Conservation (phyloP, 2,329 filamentous ascomycete species). For the Curvularia sp. region DNA sequence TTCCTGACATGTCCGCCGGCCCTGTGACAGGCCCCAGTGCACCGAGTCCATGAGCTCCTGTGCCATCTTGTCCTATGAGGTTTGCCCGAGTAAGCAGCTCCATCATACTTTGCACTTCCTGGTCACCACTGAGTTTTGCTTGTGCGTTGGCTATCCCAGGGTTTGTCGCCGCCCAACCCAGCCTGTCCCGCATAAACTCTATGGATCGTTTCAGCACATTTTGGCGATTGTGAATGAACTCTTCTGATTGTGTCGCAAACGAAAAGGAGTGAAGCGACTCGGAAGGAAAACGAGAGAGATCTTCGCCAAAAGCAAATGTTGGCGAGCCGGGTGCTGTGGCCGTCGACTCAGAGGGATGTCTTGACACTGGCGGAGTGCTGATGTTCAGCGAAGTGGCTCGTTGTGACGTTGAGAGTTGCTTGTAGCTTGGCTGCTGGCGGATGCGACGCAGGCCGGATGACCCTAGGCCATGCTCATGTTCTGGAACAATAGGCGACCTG, state of each 20-base stretch:
- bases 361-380: slow-evolving; percentile 62
- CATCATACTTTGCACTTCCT: slow-evolving; percentile 88
- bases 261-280: slow-evolving; percentile 98
- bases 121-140: slow-evolving; percentile 79
- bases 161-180: slow-evolving; percentile 79
- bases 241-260: slow-evolving; percentile 93
- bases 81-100: slow-evolving; percentile 85
- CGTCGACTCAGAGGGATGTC: slow-evolving; percentile 57
- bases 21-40: slow-evolving; percentile 75
- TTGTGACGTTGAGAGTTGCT: slow-evolving; percentile 59
- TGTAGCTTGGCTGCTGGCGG: slow-evolving; percentile 78
- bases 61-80: slow-evolving; percentile 72
- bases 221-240: slow-evolving; percentile 88
- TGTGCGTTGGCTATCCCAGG: slow-evolving; percentile 82
- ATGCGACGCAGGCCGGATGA: slow-evolving; percentile 90
- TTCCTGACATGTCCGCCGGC: slow-evolving; percentile 73
- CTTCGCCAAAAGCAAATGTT: slow-evolving; percentile 74
- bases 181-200: slow-evolving; percentile 93
- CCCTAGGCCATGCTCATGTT: slow-evolving; percentile 86
- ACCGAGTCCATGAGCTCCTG: slow-evolving; percentile 59
- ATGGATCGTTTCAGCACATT: slow-evolving; percentile 92
- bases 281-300: slow-evolving; percentile 88
- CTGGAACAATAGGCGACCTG: slow-evolving; percentile 81
- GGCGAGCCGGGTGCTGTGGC: slow-evolving; percentile 74
- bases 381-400: slow-evolving; percentile 75